Conservation (phyloP, 2,329 filamentous ascomycete genomes). For the Aotearoamyces nothofagi region DNA sequence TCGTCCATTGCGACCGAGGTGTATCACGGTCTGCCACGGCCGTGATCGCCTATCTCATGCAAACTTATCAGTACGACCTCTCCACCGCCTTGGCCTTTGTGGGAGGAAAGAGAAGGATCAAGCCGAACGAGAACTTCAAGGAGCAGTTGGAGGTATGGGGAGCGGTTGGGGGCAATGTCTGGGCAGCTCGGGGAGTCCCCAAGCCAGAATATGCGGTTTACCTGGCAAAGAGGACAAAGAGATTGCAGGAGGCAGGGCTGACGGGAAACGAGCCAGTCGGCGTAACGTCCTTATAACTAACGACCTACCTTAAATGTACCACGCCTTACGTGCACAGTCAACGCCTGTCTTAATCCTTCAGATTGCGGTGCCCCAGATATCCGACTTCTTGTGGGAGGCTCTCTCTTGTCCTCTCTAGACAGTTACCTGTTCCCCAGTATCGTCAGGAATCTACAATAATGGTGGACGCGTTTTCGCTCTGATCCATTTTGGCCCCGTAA, state of each 20-base stretch:
- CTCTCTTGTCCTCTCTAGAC: too few species aligned
- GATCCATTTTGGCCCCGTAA: too few species aligned
- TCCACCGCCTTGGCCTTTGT: background rate
- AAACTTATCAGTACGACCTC: slow-evolving; percentile 8
- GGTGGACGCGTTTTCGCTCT: too few species aligned
- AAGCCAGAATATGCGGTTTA: slow-evolving; percentile 1
- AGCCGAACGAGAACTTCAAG: slow-evolving; percentile 18
- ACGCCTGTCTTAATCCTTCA: background rate
- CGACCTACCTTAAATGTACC: background rate
- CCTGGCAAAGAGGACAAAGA: background rate
- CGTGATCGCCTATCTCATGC: slow-evolving; percentile 21
- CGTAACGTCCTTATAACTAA: background rate
- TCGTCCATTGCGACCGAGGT: slow-evolving; percentile 21
- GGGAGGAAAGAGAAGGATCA: slow-evolving; percentile 10
- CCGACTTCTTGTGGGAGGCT: too few species aligned
- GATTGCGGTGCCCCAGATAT: too few species aligned
- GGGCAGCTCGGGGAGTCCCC: slow-evolving; percentile 12
- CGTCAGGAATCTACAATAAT: too few species aligned
- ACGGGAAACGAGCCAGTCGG: slow-evolving; percentile 1
- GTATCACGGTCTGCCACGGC: slow-evolving; percentile 19
- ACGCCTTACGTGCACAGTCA: background rate
- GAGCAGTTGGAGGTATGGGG: slow-evolving; percentile 21
- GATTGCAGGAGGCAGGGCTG: slow-evolving; percentile 1
- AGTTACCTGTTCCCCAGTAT: too few species aligned
- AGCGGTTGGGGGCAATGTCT: slow-evolving; percentile 16